phyloP scores from a whole-genome alignment of 306 rosid species.

The Styphnolobium japonicum region DNA sequence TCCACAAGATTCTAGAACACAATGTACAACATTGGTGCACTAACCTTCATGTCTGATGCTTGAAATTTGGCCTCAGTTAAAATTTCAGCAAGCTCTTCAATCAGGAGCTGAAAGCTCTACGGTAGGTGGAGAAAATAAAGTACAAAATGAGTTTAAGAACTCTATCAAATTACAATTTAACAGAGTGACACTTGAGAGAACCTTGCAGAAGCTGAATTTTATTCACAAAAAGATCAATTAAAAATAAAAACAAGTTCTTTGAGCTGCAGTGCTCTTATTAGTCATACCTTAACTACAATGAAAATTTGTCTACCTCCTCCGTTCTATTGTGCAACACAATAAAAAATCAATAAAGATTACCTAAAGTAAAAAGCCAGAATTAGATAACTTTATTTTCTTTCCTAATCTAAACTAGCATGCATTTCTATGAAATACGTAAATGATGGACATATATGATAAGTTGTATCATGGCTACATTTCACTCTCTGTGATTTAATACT shows the following conservation, averaged over 20 bases:
- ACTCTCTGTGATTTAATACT: background rate
- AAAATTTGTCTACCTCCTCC: background rate
- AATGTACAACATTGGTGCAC: conserved; percentile 22
- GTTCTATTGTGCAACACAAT: conserved; percentile 3
- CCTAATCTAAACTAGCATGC: background rate
- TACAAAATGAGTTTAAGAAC: background rate
- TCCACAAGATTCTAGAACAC: background rate
- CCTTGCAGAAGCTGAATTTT: background rate
- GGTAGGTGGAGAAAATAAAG: conserved; percentile 7
- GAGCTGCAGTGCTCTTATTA: background rate
- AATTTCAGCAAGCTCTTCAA: conserved; percentile 58
- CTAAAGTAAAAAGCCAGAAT: background rate
- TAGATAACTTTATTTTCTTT: background rate
- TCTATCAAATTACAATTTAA: background rate
- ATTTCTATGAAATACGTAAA: background rate
- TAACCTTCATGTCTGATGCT: conserved; percentile 60
- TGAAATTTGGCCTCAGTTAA: conserved; percentile 39
- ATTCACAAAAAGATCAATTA: background rate
- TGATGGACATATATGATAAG: background rate
- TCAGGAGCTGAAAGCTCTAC: conserved; percentile 64
- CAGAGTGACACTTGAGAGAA: background rate
- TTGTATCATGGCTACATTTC: background rate
- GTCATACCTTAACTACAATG: background rate
- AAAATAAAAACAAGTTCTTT: background rate
- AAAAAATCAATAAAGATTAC: background rate